Base-by-base conservation (phyloP, 768 basidiomycete genomes). In the Rhodosporidiobolus odoratus region DNA sequence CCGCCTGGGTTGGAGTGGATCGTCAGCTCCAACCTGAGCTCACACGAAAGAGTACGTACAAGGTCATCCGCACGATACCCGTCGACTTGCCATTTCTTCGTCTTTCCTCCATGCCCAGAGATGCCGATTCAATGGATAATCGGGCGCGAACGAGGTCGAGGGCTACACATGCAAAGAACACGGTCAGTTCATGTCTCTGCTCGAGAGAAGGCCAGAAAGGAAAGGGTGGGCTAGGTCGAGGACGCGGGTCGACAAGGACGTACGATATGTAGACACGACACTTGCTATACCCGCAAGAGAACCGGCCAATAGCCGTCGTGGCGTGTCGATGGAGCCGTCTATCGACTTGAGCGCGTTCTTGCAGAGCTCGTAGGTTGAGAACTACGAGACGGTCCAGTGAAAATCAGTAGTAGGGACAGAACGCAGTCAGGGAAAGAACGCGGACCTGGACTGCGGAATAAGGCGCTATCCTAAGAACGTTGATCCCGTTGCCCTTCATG, bases 281-380 rank as follows among this genome's bases (percentile, higher is more conserved):
- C 92, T 93, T 15, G 90, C 89, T 72, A 98, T 90, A 35, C 95
- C 95, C 59, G 95, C 95, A 19, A 95, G 81, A 27, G 92, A 92
- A 72, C 95, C 95, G 64, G 90, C 88, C 2, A 86, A 82, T 50
- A 99, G 82, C 65, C 95, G 85, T 73, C 89, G 88, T 2, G 89
- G 90, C 52, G 94, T 97, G 81, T 96, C 92, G 25, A 99, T 84
- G 73, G 88, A 84, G 17, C 65, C 65, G 77, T 82, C 87, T 19
- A 85, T 82, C 43, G 79, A 77, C 30, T 88, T 87, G 80, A 95
- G 89, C 82, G 87, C 83, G 87, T 90, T 47, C 45, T 75, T 76
- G 74, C 73, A 68, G 25, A 74, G 65, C 62, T 77, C 77, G 71
- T 77, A 77, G 0, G 73, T 64, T 8, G 64, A 66, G 57, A 72